Evolutionary conservation across 495 filamentous ascomycete species (phyloP).

Genomic region (Apodospora peruviana): DNA sequence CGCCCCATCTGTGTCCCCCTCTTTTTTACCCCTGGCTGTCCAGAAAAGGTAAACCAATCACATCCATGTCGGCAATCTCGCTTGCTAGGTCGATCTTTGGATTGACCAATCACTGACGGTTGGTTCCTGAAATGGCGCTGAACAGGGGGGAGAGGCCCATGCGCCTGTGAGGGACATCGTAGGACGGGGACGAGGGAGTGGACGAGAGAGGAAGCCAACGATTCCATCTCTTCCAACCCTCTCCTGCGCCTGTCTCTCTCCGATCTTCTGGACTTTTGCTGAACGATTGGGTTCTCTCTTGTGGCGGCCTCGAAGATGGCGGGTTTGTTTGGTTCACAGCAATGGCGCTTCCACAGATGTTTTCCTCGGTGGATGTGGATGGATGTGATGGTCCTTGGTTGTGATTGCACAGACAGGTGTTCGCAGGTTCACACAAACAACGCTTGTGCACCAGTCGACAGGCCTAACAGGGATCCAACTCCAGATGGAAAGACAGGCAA

Average conservation of each 20-base stretch:
- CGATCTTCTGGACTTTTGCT: too few species aligned
- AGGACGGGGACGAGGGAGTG: constrained; percentile 3
- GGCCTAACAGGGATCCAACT: too few species aligned
- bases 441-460: too few species aligned
- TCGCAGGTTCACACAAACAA: too few species aligned
- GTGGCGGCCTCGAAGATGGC: neutral
- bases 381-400: too few species aligned
- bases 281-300: neutral
- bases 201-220: neutral
- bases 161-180: constrained; percentile 6
- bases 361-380: too few species aligned
- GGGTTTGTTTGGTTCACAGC: neutral
- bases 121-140: constrained; percentile 17
- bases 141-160: constrained; percentile 8
- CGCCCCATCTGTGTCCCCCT: too few species aligned
- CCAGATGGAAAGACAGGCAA: too few species aligned
- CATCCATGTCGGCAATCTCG: constrained; percentile 20
- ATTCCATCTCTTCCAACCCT: neutral
- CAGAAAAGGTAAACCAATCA: too few species aligned
- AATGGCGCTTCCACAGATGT: neutral
- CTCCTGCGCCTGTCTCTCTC: neutral
- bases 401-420: too few species aligned
- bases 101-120: constrained; percentile 14
- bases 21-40: too few species aligned
- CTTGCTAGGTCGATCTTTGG: constrained; percentile 8